Conservation (phyloP, 202 grass and related monocot species). For the Musa balbisiana region DNA sequence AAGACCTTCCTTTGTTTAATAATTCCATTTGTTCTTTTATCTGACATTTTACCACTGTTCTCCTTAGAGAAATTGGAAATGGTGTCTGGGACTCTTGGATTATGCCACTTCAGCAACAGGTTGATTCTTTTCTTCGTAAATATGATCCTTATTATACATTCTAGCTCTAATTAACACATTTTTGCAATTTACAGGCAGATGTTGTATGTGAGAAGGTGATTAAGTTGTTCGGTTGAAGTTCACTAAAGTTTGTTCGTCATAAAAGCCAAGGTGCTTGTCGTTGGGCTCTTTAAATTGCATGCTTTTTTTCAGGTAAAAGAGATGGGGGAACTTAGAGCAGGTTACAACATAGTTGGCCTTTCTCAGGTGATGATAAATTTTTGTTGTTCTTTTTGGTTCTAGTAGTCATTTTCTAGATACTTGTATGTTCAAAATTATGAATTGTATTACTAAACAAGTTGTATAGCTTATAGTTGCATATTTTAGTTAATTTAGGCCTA, state of each 20-base stretch:
- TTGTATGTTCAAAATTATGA: neutral
- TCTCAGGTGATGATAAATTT: constrained; percentile 56
- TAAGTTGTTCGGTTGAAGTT: constrained; percentile 17
- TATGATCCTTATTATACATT: constrained; percentile 2
- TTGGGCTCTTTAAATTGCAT: constrained; percentile 16
- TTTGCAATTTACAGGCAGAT: constrained; percentile 42
- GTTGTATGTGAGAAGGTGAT: constrained; percentile 79
- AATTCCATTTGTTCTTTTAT: neutral
- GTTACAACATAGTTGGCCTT: constrained; percentile 77
- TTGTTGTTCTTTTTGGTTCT: constrained; percentile 21
- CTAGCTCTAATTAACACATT: neutral
- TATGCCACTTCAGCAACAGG: constrained; percentile 75
- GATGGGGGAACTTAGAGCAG: constrained; percentile 56
- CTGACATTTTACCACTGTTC: constrained; percentile 15
- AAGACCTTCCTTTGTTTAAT: neutral
- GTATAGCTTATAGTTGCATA: too few species aligned
- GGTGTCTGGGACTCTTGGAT: constrained; percentile 73
- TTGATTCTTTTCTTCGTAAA: constrained; percentile 21
- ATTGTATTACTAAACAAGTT: too few species aligned
- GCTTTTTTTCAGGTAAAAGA: constrained; percentile 69
- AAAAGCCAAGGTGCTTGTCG: neutral
- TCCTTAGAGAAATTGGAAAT: constrained; percentile 61
- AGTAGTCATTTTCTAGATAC: neutral
- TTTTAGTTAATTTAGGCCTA: too few species aligned
- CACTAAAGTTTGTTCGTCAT: neutral